Conservation (phyloP, 2,329 filamentous ascomycete species). For the Aspergillus amoenus region DNA sequence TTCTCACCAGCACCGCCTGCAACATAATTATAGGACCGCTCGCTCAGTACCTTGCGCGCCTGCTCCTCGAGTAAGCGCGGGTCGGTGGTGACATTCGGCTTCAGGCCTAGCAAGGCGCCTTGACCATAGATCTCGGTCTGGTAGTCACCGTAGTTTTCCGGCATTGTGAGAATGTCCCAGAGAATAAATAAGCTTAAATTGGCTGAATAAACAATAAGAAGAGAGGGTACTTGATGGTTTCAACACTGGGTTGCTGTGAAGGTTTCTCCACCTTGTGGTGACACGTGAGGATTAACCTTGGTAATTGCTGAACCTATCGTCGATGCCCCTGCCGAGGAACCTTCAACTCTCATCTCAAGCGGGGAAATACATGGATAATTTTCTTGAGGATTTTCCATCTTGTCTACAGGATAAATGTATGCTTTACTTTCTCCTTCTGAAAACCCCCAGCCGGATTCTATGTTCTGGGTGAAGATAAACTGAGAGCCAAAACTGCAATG, state of each 20-base stretch:
- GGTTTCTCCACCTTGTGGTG: background rate
- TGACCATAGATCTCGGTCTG: slow-evolving; percentile 52
- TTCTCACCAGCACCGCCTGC: slow-evolving; percentile 62
- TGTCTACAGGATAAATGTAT: too few relatives aligned
- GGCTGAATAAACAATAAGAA: background rate
- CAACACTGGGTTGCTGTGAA: background rate
- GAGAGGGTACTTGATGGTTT: background rate
- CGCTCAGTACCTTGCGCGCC: slow-evolving; percentile 50
- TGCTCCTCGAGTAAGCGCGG: slow-evolving; percentile 58
- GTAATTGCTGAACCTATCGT: too few relatives aligned
- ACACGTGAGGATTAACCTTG: background rate
- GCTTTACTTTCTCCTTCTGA: too few relatives aligned
- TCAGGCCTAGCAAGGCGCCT: slow-evolving; percentile 50
- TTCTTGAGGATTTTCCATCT: too few relatives aligned
- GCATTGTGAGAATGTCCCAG: slow-evolving; percentile 20
- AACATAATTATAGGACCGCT: slow-evolving; percentile 59
- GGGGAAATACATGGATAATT: too few relatives aligned
- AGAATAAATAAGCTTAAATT: background rate
- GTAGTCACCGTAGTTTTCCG: slow-evolving; percentile 46
- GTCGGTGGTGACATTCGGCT: slow-evolving; percentile 59
- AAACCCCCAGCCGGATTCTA: too few relatives aligned
- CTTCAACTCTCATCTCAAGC: too few relatives aligned
- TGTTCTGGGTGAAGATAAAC: too few relatives aligned
- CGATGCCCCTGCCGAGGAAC: too few relatives aligned
- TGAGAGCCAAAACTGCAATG: too few relatives aligned